Evolutionary conservation across 1,284 basidiomycete species (phyloP), one percentile per base, ranked within the genome.

Genomic region (Trametes pubescens): DNA sequence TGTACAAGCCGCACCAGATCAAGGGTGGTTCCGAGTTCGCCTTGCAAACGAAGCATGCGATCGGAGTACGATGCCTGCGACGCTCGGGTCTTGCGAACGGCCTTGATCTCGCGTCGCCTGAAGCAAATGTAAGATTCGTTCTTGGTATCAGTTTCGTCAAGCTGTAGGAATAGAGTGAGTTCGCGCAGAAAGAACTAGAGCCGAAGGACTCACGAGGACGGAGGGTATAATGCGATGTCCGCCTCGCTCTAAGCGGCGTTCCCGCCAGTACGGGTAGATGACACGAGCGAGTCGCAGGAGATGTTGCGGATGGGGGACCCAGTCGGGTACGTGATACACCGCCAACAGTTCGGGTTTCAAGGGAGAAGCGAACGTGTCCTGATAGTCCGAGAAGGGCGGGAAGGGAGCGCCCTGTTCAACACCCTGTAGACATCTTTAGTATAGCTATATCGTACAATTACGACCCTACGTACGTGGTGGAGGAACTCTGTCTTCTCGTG

Each of bases 91-190:
- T 99, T 99, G 64, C 97, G 90, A 26, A 95, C 88, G 14, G 93
- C 90, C 76, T 99, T 99, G 76, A 94, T 93, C 74, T 99, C 97
- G 64, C 96, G 90, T 59, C 97, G 87, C 46, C 98, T 90, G 86
- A 99, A 99, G 79, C 98, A 99, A 56, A 99, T 95, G 70, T 99
- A 99, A 0, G 98, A 98, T 74, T 99, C 96, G 65, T 95, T 96
- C 65, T 80, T 79, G 57, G 92, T 89, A 77, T 98, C 97, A 40
- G 92, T 86, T 79, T 99, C 97, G 76, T 99, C 96, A 68, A 88
- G 90, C 93, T 96, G 72, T 2, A 65, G 7, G 6, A 55, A 55
- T 29, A 13, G 47, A 3, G 16, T 32, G 11, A 49, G n/a, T 6
- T 5, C 24, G n/a, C 13, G n/a, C 6, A 8, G n/a, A 0, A 1